A percentile compares a stretch with the other conserved stretches of the same genome.
Evolutionary conservation across 768 basidiomycete genomes (phyloP).

Genomic region (Kwoniella mangroviensis): DNA sequence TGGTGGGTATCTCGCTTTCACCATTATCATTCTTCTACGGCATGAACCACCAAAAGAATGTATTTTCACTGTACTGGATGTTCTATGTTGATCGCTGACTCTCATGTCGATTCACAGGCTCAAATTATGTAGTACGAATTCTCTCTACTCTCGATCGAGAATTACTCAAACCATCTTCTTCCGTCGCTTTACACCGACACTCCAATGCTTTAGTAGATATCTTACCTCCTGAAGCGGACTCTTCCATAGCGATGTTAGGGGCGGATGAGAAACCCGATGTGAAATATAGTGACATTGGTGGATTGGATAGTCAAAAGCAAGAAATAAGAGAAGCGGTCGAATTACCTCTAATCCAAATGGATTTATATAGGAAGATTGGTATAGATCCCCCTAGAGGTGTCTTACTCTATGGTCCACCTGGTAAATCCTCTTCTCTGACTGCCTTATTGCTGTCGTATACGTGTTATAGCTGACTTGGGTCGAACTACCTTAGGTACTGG

Average conservation of each 20-base stretch:
- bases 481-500: constrained; percentile 73
- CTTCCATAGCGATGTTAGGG: constrained; percentile 91
- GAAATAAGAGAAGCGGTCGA: constrained; percentile 99
- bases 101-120: constrained; percentile 62
- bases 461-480: constrained; percentile 10
- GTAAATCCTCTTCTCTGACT: constrained; percentile 60
- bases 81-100: too few species aligned
- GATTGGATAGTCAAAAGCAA: constrained; percentile 97
- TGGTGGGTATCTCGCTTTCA: constrained; percentile 39
- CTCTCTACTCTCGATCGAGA: constrained; percentile 96
- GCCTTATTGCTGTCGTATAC: too few species aligned
- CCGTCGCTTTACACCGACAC: constrained; percentile 97
- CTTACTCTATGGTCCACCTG: constrained; percentile 93
- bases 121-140: constrained; percentile 97
- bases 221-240: constrained; percentile 96
- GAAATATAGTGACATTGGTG: constrained; percentile 89
- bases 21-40: not conserved
- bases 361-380: constrained; percentile 98
- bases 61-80: too few species aligned
- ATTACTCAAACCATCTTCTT: constrained; percentile 93
- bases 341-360: constrained; percentile 79
- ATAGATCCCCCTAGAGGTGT: constrained; percentile 99
- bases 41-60: not conserved
- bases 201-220: constrained; percentile 99
- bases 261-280: constrained; percentile 95